These are phyloP conservation scores for Calonectria pseudoturangicola DNA, from an alignment of 2,329 filamentous ascomycete species.

Conservation along the genomic window DNA sequence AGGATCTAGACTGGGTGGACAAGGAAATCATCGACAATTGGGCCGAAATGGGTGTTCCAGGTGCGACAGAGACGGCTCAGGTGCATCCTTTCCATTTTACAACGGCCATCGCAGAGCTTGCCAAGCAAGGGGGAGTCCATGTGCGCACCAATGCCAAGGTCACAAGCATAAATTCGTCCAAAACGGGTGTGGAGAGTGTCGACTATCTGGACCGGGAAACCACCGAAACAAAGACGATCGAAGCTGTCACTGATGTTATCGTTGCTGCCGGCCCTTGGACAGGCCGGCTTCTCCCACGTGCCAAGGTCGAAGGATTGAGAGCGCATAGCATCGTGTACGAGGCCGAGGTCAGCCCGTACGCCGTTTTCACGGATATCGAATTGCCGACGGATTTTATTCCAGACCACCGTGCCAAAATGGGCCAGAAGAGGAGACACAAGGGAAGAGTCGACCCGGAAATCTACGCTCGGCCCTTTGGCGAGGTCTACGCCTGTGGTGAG, in stretches of 20 bases:
- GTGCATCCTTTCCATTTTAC: conserved; percentile 96
- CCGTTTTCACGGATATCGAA: conserved; percentile 90
- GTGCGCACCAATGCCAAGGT: conserved; percentile 81
- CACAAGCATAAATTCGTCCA: conserved; percentile 76
- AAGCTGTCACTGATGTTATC: conserved; percentile 71
- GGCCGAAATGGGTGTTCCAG: conserved; percentile 84
- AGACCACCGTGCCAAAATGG: conserved; percentile 67
- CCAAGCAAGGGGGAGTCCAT: conserved; percentile 80
- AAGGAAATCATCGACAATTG: conserved; percentile 80
- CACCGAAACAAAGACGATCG: conserved; percentile 60
- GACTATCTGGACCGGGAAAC: conserved; percentile 72
- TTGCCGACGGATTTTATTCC: conserved; percentile 80
- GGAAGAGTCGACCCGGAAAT: conserved; percentile 90
- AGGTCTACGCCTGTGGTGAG: conserved; percentile 93
- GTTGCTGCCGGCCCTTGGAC: conserved; percentile 79
- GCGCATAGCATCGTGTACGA: conserved; percentile 81
- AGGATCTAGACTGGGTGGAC: conserved; percentile 90
- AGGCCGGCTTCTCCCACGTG: conserved; percentile 72
- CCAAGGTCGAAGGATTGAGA: conserved; percentile 75
- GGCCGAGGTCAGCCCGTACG: conserved; percentile 81
- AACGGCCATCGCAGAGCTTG: conserved; percentile 85
- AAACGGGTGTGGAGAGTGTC: conserved; percentile 75
- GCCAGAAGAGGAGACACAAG: conserved; percentile 72
- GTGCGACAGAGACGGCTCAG: conserved; percentile 87
- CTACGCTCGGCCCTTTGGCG: conserved; percentile 90